Evolutionary conservation across 352 stramenopile genomes (phyloP).

Genomic region (Phytophthora pini): DNA sequence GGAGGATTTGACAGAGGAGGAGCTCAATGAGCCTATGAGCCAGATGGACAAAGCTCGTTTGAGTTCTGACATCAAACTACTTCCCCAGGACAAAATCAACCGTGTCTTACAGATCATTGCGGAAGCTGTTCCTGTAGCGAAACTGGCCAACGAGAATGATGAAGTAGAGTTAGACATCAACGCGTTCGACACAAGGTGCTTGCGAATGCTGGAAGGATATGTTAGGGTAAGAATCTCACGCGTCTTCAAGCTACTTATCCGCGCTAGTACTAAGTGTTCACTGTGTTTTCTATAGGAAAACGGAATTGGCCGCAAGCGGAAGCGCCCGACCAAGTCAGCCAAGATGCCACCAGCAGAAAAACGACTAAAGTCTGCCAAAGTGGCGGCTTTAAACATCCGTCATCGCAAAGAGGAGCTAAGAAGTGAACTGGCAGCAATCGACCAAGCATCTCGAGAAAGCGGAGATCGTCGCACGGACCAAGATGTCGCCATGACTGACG

Average conservation of each 20-base stretch:
- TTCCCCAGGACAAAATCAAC: slow-evolving; percentile 90
- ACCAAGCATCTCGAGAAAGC: slow-evolving; percentile 37
- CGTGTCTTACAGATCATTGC: slow-evolving; percentile 90
- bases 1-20: slow-evolving; percentile 89
- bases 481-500: slow-evolving; percentile 64
- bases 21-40: slow-evolving; percentile 88
- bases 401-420: slow-evolving; percentile 81
- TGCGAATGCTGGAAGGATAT: slow-evolving; percentile 91
- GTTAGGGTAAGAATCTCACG: slow-evolving; percentile 76
- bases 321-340: slow-evolving; percentile 68
- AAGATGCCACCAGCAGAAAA: slow-evolving; percentile 64
- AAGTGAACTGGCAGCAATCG: slow-evolving; percentile 77
- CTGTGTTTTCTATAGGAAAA: slow-evolving; percentile 67
- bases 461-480: slow-evolving; percentile 41
- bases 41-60: slow-evolving; percentile 85
- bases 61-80: slow-evolving; percentile 79
- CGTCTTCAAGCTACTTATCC: slow-evolving; percentile 23
- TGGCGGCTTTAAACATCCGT: slow-evolving; percentile 79
- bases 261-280: slow-evolving; percentile 27
- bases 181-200: slow-evolving; percentile 85
- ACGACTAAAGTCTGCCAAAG: slow-evolving; percentile 83
- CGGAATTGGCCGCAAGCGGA: slow-evolving; percentile 87
- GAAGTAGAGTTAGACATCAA: slow-evolving; percentile 93
- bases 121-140: slow-evolving; percentile 85
- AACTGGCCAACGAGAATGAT: slow-evolving; percentile 83